Conservation (phyloP, 495 filamentous ascomycete genomes). For the Penicillium daleae region DNA sequence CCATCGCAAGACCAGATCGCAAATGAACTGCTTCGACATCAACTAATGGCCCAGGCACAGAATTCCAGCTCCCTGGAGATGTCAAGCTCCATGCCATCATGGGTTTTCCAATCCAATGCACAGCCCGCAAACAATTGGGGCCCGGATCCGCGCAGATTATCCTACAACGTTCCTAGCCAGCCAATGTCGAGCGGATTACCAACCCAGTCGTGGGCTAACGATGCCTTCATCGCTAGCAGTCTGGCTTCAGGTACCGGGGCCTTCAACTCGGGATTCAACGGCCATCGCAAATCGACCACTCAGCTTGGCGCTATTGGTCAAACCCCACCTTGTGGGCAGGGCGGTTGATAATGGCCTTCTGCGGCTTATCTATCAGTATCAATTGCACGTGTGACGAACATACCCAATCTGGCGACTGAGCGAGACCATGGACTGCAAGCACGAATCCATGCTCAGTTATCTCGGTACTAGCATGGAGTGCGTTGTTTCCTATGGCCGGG, state of each 20-base stretch:
- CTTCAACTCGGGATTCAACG: conserved; percentile 31
- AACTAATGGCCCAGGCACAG: conserved; percentile 34
- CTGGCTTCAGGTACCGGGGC: conserved; percentile 31
- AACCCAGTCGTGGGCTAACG: conserved; percentile 45
- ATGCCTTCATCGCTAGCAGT: conserved; percentile 48
- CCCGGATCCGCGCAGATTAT: conserved; percentile 23
- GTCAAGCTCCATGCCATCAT: conserved; percentile 31
- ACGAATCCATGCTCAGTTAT: neutral
- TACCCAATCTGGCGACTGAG: neutral
- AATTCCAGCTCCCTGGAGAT: conserved; percentile 28
- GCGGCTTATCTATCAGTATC: neutral
- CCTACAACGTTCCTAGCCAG: conserved; percentile 36
- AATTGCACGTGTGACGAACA: conserved; percentile 5
- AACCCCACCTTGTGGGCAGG: conserved; percentile 53
- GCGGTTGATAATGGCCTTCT: conserved; percentile 39
- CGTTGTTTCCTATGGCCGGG: neutral
- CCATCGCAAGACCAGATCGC: conserved; percentile 34
- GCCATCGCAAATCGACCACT: conserved; percentile 35
- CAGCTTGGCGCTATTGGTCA: conserved; percentile 51
- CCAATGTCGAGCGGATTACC: conserved; percentile 35
- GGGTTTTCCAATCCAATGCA: conserved; percentile 31
- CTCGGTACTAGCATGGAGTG: conserved; percentile 1
- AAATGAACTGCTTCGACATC: conserved; percentile 38
- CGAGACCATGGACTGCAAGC: neutral
- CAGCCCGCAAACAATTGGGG: conserved; percentile 35